Evolutionary conservation across 139 green algal species (phyloP), one percentile per base, ranked within the genome.

Genomic region (Diplosphaera chodatii): DNA sequence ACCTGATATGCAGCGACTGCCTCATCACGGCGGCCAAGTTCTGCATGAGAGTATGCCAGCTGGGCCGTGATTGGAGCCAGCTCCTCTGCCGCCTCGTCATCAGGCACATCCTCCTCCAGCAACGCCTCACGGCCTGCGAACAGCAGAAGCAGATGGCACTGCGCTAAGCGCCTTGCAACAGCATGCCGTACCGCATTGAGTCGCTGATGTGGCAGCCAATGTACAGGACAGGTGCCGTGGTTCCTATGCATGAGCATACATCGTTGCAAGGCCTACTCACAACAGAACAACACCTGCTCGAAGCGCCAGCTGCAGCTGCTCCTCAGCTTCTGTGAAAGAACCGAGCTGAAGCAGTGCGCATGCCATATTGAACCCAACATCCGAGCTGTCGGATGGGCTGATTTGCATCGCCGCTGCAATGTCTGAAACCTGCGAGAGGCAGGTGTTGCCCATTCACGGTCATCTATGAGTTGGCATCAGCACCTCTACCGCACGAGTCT

Each of bases 41-140:
- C 55, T 22, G 79, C 72, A 41, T 87, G 74, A 56, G 94, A 77
- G 73, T 91, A 95, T 1, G 85, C 88, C 59, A 96, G 80, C 82
- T 97, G 93, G 33, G 83, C 83, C 3, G 78, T 80, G 20, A 98
- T 62, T 0, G 93, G 91, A 2, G 85, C 83, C 62, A 98, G 80
- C 87, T 97, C 93, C 18, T 85, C 79, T 55, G 89, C 86, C 32
- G 98, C 82, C 79, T 97, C 88, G 65, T 92, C 88, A 73, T 93
- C 89, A 0, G 63, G 80, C 20, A 92, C 67, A 10, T 97, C 93
- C 70, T 98, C 92, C 29, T 93, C 87, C 65, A 89, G 88, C 70
- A 98, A 78, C 21, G 84, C 80, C 79, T 97, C 93, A 32, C 90
- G 83, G 0, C 92, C 91, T 92, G 83, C 23, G 65, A 15, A 6